Evolutionary conservation across 2,329 filamentous ascomycete genomes (phyloP).

Genomic region (Phyllosticta capitalensis): DNA sequence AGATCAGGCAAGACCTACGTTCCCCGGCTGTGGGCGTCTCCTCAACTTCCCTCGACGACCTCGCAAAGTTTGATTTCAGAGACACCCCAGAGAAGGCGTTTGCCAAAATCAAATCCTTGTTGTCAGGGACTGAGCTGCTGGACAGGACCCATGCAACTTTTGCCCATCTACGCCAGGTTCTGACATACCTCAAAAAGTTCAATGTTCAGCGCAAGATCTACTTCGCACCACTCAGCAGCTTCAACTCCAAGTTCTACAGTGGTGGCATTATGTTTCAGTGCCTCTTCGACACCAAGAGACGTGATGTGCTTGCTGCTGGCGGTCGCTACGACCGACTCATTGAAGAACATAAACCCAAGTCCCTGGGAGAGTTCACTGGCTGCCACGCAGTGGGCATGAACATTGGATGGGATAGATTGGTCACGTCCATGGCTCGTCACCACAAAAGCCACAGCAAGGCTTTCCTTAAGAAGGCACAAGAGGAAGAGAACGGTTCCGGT

Average conservation of each 20-base stretch:
- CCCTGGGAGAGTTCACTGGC: slow-evolving; percentile 39
- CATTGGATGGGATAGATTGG: slow-evolving; percentile 75
- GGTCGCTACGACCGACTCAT: slow-evolving; percentile 89
- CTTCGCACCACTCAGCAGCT: slow-evolving; percentile 72
- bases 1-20: slow-evolving; percentile 71
- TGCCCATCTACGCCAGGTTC: slow-evolving; percentile 69
- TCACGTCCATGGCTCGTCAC: slow-evolving; percentile 49
- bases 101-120: slow-evolving; percentile 48
- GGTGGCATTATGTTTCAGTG: slow-evolving; percentile 80
- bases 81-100: slow-evolving; percentile 66
- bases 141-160: slow-evolving; percentile 49
- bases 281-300: slow-evolving; percentile 71
- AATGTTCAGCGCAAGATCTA: slow-evolving; percentile 70
- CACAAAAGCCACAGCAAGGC: slow-evolving; percentile 37
- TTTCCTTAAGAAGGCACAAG: slow-evolving; percentile 61
- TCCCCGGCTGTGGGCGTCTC: slow-evolving; percentile 74
- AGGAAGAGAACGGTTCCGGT: slow-evolving; percentile 39
- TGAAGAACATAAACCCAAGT: slow-evolving; percentile 66
- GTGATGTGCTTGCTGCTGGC: slow-evolving; percentile 82
- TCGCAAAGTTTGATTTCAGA: slow-evolving; percentile 84
- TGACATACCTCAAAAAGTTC: slow-evolving; percentile 66
- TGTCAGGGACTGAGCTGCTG: slow-evolving; percentile 44
- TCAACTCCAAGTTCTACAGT: slow-evolving; percentile 85
- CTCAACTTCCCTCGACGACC: slow-evolving; percentile 80
- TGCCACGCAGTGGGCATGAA: slow-evolving; percentile 88